These are phyloP conservation scores for Ceratorhiza oryzae-sativae DNA, from an alignment of 1,284 basidiomycete genomes.

Conservation along the genomic window DNA sequence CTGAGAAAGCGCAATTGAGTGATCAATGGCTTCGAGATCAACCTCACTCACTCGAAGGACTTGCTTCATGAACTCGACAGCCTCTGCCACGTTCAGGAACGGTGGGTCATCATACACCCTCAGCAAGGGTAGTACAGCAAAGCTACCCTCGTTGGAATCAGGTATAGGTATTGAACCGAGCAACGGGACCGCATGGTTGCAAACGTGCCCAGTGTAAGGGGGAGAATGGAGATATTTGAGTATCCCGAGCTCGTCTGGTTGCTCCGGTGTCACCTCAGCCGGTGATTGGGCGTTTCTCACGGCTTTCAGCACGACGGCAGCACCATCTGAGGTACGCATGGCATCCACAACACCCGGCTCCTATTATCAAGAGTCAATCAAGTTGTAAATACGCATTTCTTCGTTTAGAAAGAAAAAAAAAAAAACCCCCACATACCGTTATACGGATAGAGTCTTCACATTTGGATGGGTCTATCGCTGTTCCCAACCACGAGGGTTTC, in stretches of 20 bases:
- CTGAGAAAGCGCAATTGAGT: neutral
- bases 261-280: neutral
- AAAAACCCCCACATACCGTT: conserved; percentile 5
- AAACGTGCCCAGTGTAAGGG: conserved; percentile 23
- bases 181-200: conserved; percentile 29
- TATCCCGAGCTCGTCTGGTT: conserved; percentile 29
- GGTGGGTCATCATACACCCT: conserved; percentile 29
- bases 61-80: conserved; percentile 32
- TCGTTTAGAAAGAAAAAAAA: no score
- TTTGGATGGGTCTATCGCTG: conserved; percentile 1
- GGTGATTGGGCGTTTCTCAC: neutral
- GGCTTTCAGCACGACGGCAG: conserved; percentile 12
- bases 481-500: conserved; percentile 29
- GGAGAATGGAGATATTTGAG: conserved; percentile 20
- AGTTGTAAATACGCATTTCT: neutral
- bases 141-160: conserved; percentile 14
- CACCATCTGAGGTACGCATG: conserved; percentile 17
- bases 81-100: conserved; percentile 28
- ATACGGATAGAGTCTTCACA: conserved; percentile 30
- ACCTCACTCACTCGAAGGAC: conserved; percentile 28
- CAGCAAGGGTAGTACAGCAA: conserved; percentile 26
- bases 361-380: neutral
- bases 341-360: conserved; percentile 17
- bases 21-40: no score
- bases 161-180: conserved; percentile 28